Evolutionary conservation across 768 basidiomycete genomes (phyloP).

Genomic region (Podaxis sp.): DNA sequence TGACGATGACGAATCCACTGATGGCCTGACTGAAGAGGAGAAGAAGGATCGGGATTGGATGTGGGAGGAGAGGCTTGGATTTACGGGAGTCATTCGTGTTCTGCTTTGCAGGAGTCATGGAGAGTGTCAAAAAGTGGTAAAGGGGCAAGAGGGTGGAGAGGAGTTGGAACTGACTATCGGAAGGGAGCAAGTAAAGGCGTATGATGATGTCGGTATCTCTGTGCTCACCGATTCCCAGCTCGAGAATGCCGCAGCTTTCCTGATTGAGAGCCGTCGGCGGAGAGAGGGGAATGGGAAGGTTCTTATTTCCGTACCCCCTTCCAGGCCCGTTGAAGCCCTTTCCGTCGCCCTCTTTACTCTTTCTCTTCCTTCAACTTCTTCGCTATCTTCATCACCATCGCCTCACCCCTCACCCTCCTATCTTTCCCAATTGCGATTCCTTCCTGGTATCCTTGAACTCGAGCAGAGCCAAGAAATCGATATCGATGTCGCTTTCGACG

Average conservation of each 20-base stretch:
- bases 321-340: not conserved
- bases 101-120: not conserved
- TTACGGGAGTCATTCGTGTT: slow-evolving; percentile 6
- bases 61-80: slow-evolving; percentile 1
- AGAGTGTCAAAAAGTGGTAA: too few species aligned
- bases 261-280: not conserved
- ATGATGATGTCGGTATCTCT: slow-evolving; percentile 3
- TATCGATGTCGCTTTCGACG: not conserved
- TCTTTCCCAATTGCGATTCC: slow-evolving; percentile 1
- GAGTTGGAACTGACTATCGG: not conserved
- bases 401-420: not conserved
- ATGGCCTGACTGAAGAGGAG: not conserved
- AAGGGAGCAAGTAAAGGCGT: not conserved
- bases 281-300: not conserved
- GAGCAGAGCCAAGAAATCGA: slow-evolving; percentile 1
- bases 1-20: not conserved
- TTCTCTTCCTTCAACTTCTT: not conserved
- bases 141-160: not conserved
- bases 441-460: slow-evolving; percentile 3
- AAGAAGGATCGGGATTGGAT: slow-evolving; percentile 7
- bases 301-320: slow-evolving; percentile 2
- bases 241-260: not conserved
- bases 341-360: slow-evolving; percentile 3
- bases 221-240: not conserved
- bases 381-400: not conserved